Evolutionary conservation across 371 early-diverging fungal species (phyloP).

Genomic region (Mortierella sp.): DNA sequence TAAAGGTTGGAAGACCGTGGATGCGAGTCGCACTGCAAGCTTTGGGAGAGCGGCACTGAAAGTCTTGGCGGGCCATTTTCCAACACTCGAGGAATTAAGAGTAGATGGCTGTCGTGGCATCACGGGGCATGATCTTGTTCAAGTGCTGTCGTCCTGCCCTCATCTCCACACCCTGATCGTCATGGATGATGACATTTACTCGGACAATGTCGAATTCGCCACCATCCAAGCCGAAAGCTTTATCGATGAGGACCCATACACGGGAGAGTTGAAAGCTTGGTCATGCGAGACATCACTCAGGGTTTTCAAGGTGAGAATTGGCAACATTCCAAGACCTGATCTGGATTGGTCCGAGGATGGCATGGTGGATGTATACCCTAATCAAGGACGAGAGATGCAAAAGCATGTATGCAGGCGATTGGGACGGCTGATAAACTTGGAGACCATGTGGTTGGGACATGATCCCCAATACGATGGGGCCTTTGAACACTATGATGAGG

Average conservation of each 20-base stretch:
- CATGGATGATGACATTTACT: neutral
- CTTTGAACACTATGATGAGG: too few relatives aligned
- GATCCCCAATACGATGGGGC: too few relatives aligned
- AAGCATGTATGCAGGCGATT: slow-evolving; percentile 5
- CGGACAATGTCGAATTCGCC: neutral
- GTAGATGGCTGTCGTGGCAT: too few relatives aligned
- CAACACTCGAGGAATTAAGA: too few relatives aligned
- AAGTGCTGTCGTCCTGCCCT: neutral
- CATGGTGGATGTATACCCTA: neutral
- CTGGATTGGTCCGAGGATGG: neutral
- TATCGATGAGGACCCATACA: neutral
- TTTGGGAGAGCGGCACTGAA: too few relatives aligned
- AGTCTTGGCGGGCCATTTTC: too few relatives aligned
- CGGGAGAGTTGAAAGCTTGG: neutral
- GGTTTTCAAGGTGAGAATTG: slow-evolving; percentile 10
- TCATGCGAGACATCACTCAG: slow-evolving; percentile 7
- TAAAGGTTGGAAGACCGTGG: too few relatives aligned
- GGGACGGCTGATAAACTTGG: neutral
- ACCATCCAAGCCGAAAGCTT: neutral
- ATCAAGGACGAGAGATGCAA: neutral
- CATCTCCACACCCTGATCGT: neutral
- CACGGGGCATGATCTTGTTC: too few relatives aligned
- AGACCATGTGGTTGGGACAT: slow-evolving; percentile 1
- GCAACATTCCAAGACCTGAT: slow-evolving; percentile 7
- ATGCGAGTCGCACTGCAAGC: too few relatives aligned